These are phyloP conservation scores for Rhizopus sp. DNA, from an alignment of 371 early-diverging fungal genomes.

Conservation along the genomic window DNA sequence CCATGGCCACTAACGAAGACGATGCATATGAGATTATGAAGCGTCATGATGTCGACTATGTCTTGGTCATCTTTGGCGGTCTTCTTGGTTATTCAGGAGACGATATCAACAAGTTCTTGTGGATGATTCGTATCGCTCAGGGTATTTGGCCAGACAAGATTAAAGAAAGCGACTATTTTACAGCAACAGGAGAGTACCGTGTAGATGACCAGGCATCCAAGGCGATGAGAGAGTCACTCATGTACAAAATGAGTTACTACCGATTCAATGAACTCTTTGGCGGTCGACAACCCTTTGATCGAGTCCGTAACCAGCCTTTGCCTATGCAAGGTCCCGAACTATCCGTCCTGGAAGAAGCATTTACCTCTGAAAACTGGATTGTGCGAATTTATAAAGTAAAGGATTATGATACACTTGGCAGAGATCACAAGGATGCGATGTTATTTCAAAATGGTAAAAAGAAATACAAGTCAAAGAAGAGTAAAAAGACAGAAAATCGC, in stretches of 20 bases:
- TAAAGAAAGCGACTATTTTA: conserved; percentile 88
- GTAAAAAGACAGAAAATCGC: conserved; percentile 46
- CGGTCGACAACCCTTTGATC: conserved; percentile 75
- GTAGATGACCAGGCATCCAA: conserved; percentile 89
- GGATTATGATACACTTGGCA: conserved; percentile 88
- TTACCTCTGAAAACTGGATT: conserved; percentile 90
- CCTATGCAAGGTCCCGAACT: conserved; percentile 80
- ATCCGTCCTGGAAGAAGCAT: conserved; percentile 89
- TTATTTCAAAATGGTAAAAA: conserved; percentile 62
- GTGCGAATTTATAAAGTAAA: conserved; percentile 98
- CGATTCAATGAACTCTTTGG: conserved; percentile 89
- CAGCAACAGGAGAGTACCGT: conserved; percentile 87
- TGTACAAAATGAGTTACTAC: conserved; percentile 98
- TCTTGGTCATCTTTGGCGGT: conserved; percentile 95
- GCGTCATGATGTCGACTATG: conserved; percentile 94
- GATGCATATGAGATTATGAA: conserved; percentile 89
- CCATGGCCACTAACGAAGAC: conserved; percentile 91
- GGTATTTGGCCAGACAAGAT: conserved; percentile 94
- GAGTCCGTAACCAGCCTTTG: conserved; percentile 84
- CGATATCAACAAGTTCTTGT: conserved; percentile 99
- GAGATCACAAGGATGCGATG: conserved; percentile 73
- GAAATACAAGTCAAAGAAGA: conserved; percentile 37
- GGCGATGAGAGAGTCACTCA: conserved; percentile 88
- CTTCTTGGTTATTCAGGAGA: conserved; percentile 97
- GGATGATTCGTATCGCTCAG: conserved; percentile 99